These are phyloP conservation scores for Sporothrix inflata DNA, from an alignment of 2,329 filamentous ascomycete species.

Conservation along the genomic window DNA sequence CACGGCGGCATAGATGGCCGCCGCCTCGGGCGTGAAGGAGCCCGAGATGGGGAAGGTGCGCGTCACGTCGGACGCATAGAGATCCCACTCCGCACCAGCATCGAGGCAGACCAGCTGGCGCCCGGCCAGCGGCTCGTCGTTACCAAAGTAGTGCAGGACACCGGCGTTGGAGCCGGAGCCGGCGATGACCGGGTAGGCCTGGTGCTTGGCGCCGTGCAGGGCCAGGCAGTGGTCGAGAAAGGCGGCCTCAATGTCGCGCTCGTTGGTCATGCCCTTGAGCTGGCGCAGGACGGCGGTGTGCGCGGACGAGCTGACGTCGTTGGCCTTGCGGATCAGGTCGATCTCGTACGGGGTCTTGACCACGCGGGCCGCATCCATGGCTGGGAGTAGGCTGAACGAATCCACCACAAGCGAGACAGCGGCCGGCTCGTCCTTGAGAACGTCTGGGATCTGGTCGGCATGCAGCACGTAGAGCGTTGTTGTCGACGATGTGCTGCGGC, in stretches of 20 bases:
- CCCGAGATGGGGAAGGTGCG: slow-evolving; percentile 81
- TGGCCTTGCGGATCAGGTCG: slow-evolving; percentile 77
- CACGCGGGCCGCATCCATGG: slow-evolving; percentile 79
- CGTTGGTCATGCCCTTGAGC: slow-evolving; percentile 67
- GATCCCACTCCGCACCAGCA: slow-evolving; percentile 81
- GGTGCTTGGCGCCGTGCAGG: slow-evolving; percentile 67
- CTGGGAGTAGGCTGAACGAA: slow-evolving; percentile 59
- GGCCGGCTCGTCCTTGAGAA: slow-evolving; percentile 12
- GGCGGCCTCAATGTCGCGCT: slow-evolving; percentile 80
- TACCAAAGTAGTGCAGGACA: slow-evolving; percentile 83
- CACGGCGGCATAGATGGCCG: slow-evolving; percentile 76
- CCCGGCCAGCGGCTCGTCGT: slow-evolving; percentile 71
- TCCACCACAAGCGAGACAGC: slow-evolving; percentile 47
- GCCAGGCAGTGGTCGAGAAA: slow-evolving; percentile 75
- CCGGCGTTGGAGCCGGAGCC: slow-evolving; percentile 81
- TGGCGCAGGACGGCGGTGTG: slow-evolving; percentile 73
- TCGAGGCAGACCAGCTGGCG: slow-evolving; percentile 81
- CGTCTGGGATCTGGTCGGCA: slow-evolving; percentile 37
- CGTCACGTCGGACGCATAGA: slow-evolving; percentile 90
- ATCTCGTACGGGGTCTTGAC: slow-evolving; percentile 88
- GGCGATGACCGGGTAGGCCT: slow-evolving; percentile 89
- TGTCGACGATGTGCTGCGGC: not conserved
- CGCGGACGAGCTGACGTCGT: slow-evolving; percentile 74
- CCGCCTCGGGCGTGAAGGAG: slow-evolving; percentile 67
- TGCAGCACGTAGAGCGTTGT: slow-evolving; percentile 51